Evolutionary conservation across 2,329 filamentous ascomycete species (phyloP).

Genomic region (Phyllosticta capitalensis): DNA sequence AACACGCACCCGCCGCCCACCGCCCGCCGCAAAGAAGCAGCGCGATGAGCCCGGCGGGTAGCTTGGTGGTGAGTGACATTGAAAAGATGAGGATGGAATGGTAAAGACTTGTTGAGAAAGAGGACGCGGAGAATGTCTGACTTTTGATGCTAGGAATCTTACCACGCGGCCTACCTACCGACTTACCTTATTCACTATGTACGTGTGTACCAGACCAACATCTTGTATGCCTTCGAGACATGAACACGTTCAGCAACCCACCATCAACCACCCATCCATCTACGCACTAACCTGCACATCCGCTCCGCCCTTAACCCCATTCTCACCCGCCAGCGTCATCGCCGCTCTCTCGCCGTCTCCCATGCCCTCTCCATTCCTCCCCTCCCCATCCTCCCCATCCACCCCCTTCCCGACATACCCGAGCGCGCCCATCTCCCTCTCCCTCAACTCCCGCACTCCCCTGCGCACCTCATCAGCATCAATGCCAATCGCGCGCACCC

Average conservation of each 20-base stretch:
- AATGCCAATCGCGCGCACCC: constrained; percentile 24
- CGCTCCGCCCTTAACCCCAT: neutral
- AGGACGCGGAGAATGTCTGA: no score
- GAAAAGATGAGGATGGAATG: no score
- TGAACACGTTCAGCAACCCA: neutral
- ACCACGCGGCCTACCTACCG: no score
- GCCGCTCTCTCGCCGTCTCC: neutral
- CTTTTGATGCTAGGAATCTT: no score
- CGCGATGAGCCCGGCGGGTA: no score
- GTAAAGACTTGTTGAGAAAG: no score
- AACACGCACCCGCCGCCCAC: no score
- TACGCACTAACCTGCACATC: neutral
- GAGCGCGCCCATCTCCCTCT: neutral
- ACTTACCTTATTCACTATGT: no score
- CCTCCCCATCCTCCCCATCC: neutral
- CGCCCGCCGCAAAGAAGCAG: no score
- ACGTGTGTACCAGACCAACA: no score
- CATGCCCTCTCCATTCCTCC: neutral
- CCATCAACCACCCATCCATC: neutral
- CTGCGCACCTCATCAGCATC: neutral
- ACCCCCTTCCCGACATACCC: neutral
- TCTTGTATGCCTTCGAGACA: no score
- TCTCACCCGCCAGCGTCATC: neutral
- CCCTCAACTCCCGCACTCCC: neutral
- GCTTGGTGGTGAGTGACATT: no score